phyloP scores from a whole-genome alignment of 768 basidiomycete genomes.

The Galerina marginata region DNA sequence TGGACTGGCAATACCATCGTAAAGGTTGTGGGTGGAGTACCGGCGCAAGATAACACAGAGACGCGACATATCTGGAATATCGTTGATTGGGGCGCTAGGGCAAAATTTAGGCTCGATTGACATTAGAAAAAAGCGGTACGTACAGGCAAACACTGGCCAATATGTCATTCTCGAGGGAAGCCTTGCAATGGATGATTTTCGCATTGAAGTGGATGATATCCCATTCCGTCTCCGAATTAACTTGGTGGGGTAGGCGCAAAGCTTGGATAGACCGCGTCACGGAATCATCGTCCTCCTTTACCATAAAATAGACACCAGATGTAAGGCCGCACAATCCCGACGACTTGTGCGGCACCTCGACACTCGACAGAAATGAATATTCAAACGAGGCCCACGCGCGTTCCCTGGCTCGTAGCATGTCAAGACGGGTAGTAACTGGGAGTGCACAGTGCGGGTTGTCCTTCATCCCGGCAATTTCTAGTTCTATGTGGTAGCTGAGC shows the following conservation, averaged over 20 bases:
- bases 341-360: neutral
- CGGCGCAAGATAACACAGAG: slow-evolving; percentile 19
- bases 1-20: slow-evolving; percentile 11
- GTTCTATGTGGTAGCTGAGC: too few species aligned
- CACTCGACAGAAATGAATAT: too few species aligned
- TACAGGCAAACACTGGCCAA: slow-evolving; percentile 21
- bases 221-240: neutral
- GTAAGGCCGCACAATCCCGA: slow-evolving; percentile 23
- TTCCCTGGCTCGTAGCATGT: too few species aligned
- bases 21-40: slow-evolving; percentile 20
- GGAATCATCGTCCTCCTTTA: neutral
- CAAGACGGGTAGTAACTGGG: too few species aligned
- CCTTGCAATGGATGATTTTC: slow-evolving; percentile 23
- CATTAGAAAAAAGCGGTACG: neutral
- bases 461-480: too few species aligned
- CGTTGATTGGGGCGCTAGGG: neutral
- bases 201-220: slow-evolving; percentile 7
- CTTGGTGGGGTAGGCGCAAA: neutral
- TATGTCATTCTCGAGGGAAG: slow-evolving; percentile 25
- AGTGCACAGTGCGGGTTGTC: too few species aligned
- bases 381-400: too few species aligned
- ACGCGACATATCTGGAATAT: neutral
- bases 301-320: slow-evolving; percentile 13
- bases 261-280: neutral
- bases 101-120: neutral